These are phyloP conservation scores for Xanthoceras sorbifolium DNA, from an alignment of 345 rosid species.

Conservation along the genomic window DNA sequence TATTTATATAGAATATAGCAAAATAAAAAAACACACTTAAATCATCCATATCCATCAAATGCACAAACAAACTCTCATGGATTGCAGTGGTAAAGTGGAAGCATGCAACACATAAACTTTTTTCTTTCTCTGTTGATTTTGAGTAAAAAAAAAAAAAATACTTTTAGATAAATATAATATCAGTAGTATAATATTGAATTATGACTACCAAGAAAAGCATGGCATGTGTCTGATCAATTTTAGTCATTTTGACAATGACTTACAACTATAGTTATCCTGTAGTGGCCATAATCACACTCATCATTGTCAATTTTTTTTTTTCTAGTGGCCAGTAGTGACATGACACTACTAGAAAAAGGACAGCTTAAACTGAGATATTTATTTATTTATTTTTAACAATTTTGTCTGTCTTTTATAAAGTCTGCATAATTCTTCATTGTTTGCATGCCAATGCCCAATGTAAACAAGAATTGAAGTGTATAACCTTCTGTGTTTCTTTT, in stretches of 20 bases:
- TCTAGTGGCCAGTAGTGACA: not conserved
- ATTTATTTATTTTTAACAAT: no score
- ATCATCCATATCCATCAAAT: not conserved
- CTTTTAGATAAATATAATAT: not conserved
- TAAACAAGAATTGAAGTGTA: no score
- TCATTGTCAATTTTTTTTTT: not conserved
- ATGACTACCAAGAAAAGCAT: not conserved
- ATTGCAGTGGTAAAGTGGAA: slow-evolving; percentile 5
- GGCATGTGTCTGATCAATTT: not conserved
- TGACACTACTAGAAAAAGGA: no score
- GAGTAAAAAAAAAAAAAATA: not conserved
- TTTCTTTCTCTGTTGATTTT: slow-evolving; percentile 4
- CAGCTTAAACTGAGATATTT: no score
- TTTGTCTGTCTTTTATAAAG: not conserved
- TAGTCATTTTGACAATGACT: not conserved
- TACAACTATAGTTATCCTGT: not conserved
- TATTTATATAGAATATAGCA: not conserved
- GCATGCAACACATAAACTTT: not conserved
- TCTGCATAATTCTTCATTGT: no score
- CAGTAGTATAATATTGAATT: not conserved
- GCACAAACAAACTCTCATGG: slow-evolving; percentile 1
- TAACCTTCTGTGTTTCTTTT: not conserved
- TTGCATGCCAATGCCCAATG: no score
- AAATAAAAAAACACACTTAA: not conserved
- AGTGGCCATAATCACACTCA: not conserved